Percentiles rank a stretch among this genome's conserved stretches.
Conservation (phyloP, 1,284 basidiomycete species). For the Cystobasidiaceae sp. region DNA sequence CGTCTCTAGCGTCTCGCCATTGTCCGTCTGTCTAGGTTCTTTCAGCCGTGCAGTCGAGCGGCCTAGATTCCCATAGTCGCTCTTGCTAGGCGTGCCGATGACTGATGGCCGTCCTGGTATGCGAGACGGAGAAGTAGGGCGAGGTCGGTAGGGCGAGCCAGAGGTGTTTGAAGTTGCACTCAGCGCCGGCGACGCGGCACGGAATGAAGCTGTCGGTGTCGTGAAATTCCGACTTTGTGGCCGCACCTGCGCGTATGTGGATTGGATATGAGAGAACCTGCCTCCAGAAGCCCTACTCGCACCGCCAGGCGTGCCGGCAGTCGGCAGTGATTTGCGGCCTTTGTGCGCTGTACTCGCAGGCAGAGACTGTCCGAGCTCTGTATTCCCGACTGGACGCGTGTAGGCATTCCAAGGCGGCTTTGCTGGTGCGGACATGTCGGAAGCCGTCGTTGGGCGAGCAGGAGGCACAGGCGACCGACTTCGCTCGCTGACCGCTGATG, state of each 20-base stretch:
- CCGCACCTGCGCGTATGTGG: neutral
- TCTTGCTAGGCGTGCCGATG: constrained; percentile 48
- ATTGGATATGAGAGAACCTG: constrained; percentile 4
- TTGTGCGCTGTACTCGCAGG: neutral
- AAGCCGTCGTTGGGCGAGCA: neutral
- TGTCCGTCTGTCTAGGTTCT: constrained; percentile 49
- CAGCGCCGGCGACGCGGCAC: constrained; percentile 32
- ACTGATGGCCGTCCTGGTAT: constrained; percentile 36
- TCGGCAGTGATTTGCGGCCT: constrained; percentile 22
- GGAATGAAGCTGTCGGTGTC: neutral
- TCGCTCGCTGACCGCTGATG: constrained; percentile 19
- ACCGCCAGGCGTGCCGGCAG: neutral
- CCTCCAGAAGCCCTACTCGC: neutral
- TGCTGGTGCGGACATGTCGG: neutral
- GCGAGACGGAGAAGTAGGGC: constrained; percentile 36
- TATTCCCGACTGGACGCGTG: neutral
- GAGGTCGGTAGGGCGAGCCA: constrained; percentile 27
- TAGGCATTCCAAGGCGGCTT: constrained; percentile 14
- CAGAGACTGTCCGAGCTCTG: neutral
- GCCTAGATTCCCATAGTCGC: constrained; percentile 31
- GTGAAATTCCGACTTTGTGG: constrained; percentile 20
- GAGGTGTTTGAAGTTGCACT: constrained; percentile 36
- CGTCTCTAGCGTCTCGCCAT: constrained; percentile 49
- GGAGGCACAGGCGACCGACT: constrained; percentile 18
- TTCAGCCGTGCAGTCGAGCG: neutral